These are phyloP conservation scores for Schizosaccharomyces cryophilus DNA, from an alignment of 805 yeast species.

Conservation along the genomic window DNA sequence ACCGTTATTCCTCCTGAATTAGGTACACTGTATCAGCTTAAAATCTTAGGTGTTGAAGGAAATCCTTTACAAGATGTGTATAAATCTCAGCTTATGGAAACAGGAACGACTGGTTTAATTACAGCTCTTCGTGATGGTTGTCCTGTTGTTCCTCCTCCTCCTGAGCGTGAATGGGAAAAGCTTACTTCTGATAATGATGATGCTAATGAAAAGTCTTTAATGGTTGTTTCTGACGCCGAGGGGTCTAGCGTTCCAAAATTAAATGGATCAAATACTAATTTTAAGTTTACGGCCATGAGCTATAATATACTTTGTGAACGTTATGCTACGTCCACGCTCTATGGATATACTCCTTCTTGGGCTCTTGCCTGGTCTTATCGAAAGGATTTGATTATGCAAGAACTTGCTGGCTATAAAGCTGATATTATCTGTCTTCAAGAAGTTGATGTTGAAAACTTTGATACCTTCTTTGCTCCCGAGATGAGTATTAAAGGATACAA, in stretches of 20 bases:
- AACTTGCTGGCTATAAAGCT: conserved; percentile 36
- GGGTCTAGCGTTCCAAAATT: neutral
- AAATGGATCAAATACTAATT: neutral
- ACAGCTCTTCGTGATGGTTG: conserved; percentile 60
- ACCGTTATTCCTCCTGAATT: conserved; percentile 56
- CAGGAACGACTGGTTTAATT: conserved; percentile 67
- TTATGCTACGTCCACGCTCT: conserved; percentile 78
- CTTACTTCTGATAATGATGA: neutral
- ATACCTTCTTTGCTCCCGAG: conserved; percentile 64
- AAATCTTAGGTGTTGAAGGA: conserved; percentile 81
- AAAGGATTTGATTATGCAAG: conserved; percentile 47
- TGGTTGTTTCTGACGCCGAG: neutral
- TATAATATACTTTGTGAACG: conserved; percentile 88
- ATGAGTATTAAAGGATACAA: conserved; percentile 53
- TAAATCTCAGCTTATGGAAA: conserved; percentile 45
- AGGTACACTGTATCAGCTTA: conserved; percentile 62
- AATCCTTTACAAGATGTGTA: conserved; percentile 50
- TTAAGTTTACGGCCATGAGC: conserved; percentile 48
- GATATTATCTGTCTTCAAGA: conserved; percentile 86
- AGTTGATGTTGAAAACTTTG: conserved; percentile 67
- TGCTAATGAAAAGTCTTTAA: neutral
- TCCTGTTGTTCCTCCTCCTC: conserved; percentile 39
- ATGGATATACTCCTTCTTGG: conserved; percentile 91
- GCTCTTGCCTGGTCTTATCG: conserved; percentile 87
- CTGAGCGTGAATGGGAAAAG: conserved; percentile 56